These are phyloP conservation scores for Cinnamomum chago DNA, from an alignment of 164 flowering plant species.

Conservation along the genomic window DNA sequence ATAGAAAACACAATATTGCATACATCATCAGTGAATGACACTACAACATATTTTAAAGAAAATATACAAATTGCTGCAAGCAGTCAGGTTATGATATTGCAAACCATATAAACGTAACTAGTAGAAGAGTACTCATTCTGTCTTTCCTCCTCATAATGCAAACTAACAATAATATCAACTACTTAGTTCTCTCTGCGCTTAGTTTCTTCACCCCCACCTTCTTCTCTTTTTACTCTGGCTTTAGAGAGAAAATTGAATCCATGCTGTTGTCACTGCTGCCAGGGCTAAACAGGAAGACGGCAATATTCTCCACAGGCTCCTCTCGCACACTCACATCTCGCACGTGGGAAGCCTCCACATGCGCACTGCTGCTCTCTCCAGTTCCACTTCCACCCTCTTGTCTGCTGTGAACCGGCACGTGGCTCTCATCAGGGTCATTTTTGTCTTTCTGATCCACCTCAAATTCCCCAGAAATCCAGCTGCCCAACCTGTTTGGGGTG, in stretches of 20 bases:
- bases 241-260: slow-evolving; percentile 58
- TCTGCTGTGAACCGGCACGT: neutral
- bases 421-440: neutral
- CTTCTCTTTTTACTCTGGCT: neutral
- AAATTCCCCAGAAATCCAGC: neutral
- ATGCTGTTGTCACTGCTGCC: slow-evolving; percentile 59
- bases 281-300: slow-evolving; percentile 62
- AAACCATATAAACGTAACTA: too few relatives aligned
- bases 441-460: neutral
- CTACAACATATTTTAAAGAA: too few relatives aligned
- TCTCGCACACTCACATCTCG: slow-evolving; percentile 15
- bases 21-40: too few relatives aligned
- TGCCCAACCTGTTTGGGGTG: neutral
- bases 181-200: too few relatives aligned
- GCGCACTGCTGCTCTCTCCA: neutral
- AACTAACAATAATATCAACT: too few relatives aligned
- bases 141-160: too few relatives aligned
- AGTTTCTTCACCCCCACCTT: neutral
- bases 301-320: slow-evolving; percentile 43
- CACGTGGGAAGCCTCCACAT: slow-evolving; percentile 5
- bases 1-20: too few relatives aligned
- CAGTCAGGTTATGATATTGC: too few relatives aligned
- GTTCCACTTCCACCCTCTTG: neutral
- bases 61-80: too few relatives aligned
- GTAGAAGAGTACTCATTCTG: too few relatives aligned